phyloP scores from a whole-genome alignment of 192 early-diverging fungal species.

The Backusella circina region DNA sequence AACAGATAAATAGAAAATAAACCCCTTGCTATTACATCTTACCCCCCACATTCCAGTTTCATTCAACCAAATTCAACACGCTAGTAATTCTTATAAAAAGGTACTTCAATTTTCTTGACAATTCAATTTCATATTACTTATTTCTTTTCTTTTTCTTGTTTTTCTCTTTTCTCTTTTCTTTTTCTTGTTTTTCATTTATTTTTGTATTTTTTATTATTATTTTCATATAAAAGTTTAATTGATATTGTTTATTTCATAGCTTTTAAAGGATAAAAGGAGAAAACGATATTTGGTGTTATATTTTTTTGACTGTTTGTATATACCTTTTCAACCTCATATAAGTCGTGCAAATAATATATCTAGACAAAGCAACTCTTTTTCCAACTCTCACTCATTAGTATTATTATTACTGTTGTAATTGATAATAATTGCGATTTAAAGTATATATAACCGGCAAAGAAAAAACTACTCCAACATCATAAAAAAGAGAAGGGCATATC shows the following conservation, averaged over 20 bases:
- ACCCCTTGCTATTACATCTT: not conserved
- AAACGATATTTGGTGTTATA: not conserved
- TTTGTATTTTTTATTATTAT: not conserved
- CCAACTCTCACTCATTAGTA: not conserved
- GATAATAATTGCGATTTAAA: not conserved
- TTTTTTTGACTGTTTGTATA: not conserved
- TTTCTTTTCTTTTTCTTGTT: not conserved
- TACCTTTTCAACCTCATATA: not conserved
- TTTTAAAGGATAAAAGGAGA: not conserved
- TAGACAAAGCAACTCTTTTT: not conserved
- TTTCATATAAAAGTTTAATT: not conserved
- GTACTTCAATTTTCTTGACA: not conserved
- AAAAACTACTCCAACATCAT: not conserved
- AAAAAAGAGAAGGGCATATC: not conserved
- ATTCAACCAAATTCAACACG: not conserved
- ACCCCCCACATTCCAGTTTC: slow-evolving; percentile 8
- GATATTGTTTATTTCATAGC: not conserved
- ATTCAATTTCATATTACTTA: not conserved
- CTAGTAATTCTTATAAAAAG: slow-evolving; percentile 5
- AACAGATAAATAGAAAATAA: slow-evolving; percentile 2
- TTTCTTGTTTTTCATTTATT: not conserved
- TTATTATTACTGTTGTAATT: not conserved
- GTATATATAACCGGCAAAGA: not conserved
- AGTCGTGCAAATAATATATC: not conserved
- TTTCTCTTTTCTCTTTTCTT: not conserved